These are phyloP conservation scores for Vitis hybrid DNA, from an alignment of 177 flowering plant genomes.

Conservation along the genomic window DNA sequence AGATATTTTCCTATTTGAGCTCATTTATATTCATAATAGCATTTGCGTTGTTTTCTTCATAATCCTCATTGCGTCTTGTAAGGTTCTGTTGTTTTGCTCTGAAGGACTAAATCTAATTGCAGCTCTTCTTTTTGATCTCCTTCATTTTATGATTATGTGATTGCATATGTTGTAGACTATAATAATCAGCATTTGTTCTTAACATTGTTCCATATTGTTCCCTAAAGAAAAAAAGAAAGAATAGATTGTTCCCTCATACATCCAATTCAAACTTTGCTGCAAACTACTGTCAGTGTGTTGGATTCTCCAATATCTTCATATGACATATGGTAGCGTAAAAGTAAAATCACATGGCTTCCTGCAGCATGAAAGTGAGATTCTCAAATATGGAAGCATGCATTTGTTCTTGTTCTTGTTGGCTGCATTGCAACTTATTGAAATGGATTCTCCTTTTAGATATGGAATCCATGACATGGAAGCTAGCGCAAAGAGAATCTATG, in stretches of 20 bases:
- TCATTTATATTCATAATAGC: too few relatives aligned
- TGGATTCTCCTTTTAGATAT: conserved; percentile 44
- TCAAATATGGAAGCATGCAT: neutral
- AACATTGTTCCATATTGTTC: neutral
- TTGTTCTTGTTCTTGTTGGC: neutral
- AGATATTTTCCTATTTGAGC: too few relatives aligned
- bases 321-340: neutral
- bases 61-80: neutral
- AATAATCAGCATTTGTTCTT: neutral
- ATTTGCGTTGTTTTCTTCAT: neutral
- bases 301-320: neutral
- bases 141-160: neutral
- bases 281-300: neutral
- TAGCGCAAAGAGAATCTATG: conserved; percentile 70
- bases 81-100: neutral
- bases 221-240: too few relatives aligned
- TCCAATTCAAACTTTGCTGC: neutral
- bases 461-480: conserved; percentile 64
- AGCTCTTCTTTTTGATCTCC: too few relatives aligned
- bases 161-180: neutral
- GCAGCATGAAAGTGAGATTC: neutral
- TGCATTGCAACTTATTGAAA: neutral
- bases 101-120: too few relatives aligned
- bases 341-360: neutral
- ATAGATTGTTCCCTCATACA: neutral